These are phyloP conservation scores for Scleromitrula shiraiana DNA, from an alignment of 2,329 filamentous ascomycete species.

Conservation along the genomic window DNA sequence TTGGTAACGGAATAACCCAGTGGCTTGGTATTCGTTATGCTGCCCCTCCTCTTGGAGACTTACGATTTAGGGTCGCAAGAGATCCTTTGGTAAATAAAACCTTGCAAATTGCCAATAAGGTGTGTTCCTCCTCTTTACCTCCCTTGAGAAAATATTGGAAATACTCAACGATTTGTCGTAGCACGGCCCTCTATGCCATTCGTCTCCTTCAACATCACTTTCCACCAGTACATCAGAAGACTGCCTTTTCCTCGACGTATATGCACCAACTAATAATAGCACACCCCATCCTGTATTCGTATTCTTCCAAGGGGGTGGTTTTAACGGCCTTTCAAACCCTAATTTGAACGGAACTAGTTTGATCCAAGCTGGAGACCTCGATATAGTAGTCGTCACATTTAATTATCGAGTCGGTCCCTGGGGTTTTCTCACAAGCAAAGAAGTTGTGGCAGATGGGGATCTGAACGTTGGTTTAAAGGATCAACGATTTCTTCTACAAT, in stretches of 20 bases:
- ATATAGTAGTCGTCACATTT: conserved; percentile 62
- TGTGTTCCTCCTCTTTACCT: conserved; percentile 10
- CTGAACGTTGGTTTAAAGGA: conserved; percentile 65
- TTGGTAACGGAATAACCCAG: conserved; percentile 51
- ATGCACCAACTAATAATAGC: conserved; percentile 47
- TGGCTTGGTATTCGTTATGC: conserved; percentile 74
- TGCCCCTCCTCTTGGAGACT: conserved; percentile 54
- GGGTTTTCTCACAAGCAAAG: conserved; percentile 58
- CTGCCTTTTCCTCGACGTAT: conserved; percentile 62
- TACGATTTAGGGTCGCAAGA: conserved; percentile 60
- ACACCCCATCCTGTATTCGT: conserved; percentile 49
- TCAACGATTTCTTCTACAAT: conserved; percentile 60
- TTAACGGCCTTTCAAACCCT: conserved; percentile 40
- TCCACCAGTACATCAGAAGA: conserved; percentile 44
- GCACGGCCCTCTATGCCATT: conserved; percentile 22
- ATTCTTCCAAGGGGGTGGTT: conserved; percentile 53
- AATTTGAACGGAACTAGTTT: conserved; percentile 55
- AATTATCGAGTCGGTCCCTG: conserved; percentile 72
- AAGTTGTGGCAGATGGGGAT: conserved; percentile 41
- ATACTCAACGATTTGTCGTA: conserved; percentile 4
- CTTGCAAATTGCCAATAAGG: conserved; percentile 21
- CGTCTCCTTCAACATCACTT: conserved; percentile 19
- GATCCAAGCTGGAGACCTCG: conserved; percentile 47
- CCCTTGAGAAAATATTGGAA: not conserved
- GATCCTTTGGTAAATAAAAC: conserved; percentile 41